Evolutionary conservation across 2,329 filamentous ascomycete species (phyloP), one percentile per base, ranked within the genome.

Genomic region (Arthrobotrys sphaeroides): DNA sequence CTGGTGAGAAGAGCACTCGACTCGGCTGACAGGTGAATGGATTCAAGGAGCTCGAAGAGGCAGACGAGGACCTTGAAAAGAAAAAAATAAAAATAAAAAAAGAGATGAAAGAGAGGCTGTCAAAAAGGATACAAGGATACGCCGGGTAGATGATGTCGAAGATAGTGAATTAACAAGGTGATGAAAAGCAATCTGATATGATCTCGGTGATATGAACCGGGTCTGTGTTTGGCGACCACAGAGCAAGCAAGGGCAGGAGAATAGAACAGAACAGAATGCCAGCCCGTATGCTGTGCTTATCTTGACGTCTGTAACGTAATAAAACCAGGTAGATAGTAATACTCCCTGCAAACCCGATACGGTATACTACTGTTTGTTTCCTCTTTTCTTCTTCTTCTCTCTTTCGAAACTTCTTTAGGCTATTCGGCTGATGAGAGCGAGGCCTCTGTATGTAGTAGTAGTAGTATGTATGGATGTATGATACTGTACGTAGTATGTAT

Each of bases 371-470:
- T 55, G 36, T n/a, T n/a, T 6, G 26, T 12, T 53, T 33, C 3
- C 36, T 47, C 3, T 24, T 22, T 2, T 26, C 10, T 47, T 47
- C 5, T 10, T 33, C 18, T 5, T 33, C 7, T 33, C 24, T 51
- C 18, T 40, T 22, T 38, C 20, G 20, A 6, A 3, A 6, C 22
- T 38, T 53, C 13, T 72, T 72, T 72, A 72, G 67, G 57, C 67
- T 72, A 59, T 72, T 72, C 67, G 67, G 67, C 49, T 72, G 67
- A 47, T 72, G 67, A 43, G 6, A 24, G n/a, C n/a, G n/a, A n/a
- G n/a, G n/a, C n/a, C n/a, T n/a, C n/a, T n/a, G n/a, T n/a, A n/a
- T n/a, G n/a, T n/a, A n/a, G n/a, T n/a, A n/a, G n/a, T n/a, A n/a
- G n/a, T n/a, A n/a, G n/a, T n/a, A n/a, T n/a, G n/a, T n/a, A n/a